A percentile compares a stretch with the other conserved stretches of the same genome.
phyloP scores from a whole-genome alignment of 2,329 filamentous ascomycete species.

The Phialophora macrospora region DNA sequence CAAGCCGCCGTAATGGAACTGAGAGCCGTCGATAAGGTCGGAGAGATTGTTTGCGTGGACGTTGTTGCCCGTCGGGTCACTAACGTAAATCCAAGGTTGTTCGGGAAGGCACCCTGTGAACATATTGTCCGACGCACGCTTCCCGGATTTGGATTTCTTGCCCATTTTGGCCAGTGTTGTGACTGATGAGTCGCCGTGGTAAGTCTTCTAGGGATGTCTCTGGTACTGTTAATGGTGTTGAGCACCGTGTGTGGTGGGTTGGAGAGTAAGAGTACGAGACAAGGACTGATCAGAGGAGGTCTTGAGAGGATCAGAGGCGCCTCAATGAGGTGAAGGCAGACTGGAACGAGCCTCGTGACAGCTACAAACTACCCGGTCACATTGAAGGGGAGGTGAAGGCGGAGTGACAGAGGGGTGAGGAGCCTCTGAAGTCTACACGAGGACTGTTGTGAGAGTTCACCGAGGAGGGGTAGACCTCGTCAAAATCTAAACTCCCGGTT shows the following conservation, averaged over 20 bases:
- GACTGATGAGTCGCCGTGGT: not conserved
- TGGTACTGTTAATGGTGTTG: constrained; percentile 5
- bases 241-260: not conserved
- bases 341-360: not conserved
- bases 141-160: constrained; percentile 14
- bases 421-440: not conserved
- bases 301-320: not conserved
- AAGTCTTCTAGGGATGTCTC: not conserved
- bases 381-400: not conserved
- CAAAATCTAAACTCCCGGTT: not conserved
- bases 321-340: not conserved
- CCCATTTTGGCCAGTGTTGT: constrained; percentile 21
- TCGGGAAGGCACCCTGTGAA: constrained; percentile 10
- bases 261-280: not conserved
- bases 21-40: constrained; percentile 26
- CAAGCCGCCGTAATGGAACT: not conserved
- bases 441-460: not conserved
- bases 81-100: constrained; percentile 37
- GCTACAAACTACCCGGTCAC: not conserved
- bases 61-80: constrained; percentile 28
- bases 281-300: not conserved
- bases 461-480: constrained; percentile 8
- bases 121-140: constrained; percentile 9
- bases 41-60: constrained; percentile 25
- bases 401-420: constrained; percentile 3